Percentiles rank a stretch among this genome's conserved stretches.
Evolutionary conservation across 148 eudicot genomes (phyloP).

Genomic region (Rhododendron williamsianum): DNA sequence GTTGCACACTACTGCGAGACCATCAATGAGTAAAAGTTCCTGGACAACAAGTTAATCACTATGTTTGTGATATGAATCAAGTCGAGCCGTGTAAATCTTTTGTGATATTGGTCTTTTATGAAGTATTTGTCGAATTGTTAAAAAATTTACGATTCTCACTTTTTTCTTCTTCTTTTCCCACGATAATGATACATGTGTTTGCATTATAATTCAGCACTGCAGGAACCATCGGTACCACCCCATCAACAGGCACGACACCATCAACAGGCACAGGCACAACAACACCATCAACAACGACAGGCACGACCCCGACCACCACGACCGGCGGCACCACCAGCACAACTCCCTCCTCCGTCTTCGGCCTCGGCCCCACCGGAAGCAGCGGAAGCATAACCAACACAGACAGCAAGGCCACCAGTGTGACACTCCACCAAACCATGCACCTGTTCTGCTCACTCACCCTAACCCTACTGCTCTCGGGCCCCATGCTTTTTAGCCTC

Average conservation of each 20-base stretch:
- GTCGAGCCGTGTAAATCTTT: background rate
- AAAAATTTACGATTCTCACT: background rate
- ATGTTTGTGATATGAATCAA: too few species aligned
- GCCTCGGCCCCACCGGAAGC: constrained; percentile 16
- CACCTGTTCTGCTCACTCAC: constrained; percentile 8
- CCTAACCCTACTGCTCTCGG: constrained; percentile 7
- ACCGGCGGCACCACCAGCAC: background rate
- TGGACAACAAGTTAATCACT: too few species aligned
- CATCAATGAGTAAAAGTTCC: too few species aligned
- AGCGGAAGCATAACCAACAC: constrained; percentile 8
- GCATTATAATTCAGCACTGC: constrained; percentile 9
- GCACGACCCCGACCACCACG: constrained; percentile 9
- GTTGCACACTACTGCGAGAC: too few species aligned
- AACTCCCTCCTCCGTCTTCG: background rate
- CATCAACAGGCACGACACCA: constrained; percentile 15
- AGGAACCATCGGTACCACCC: background rate
- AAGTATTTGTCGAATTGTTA: background rate
- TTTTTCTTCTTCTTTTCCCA: background rate
- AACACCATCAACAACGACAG: background rate
- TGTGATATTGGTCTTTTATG: background rate
- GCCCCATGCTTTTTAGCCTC: constrained; percentile 9
- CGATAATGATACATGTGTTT: background rate
- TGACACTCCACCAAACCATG: constrained; percentile 7
- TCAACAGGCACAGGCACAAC: background rate
- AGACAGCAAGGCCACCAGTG: constrained; percentile 6